Conservation (phyloP, 768 basidiomycete species). For the Termitomyces sp. region DNA sequence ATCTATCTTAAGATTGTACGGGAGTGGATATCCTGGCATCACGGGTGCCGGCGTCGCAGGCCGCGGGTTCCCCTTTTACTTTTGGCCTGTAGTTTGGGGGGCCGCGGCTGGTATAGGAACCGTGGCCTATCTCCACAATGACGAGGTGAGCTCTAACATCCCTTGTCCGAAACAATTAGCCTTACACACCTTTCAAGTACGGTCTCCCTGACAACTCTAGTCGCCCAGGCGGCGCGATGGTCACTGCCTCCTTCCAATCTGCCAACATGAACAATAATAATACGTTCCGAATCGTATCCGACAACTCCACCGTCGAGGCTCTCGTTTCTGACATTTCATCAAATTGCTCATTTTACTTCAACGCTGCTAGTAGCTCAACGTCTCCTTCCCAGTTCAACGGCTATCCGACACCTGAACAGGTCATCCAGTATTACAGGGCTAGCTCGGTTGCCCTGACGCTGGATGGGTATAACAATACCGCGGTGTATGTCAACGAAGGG, state of each 20-base stretch:
- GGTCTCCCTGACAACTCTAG: constrained; percentile 33
- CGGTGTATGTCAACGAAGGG: constrained; percentile 27
- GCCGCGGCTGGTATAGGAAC: constrained; percentile 17
- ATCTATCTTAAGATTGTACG: constrained; percentile 37
- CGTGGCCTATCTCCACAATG: constrained; percentile 18
- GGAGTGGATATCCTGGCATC: constrained; percentile 58
- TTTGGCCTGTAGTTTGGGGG: constrained; percentile 59
- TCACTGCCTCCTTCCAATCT: constrained; percentile 30
- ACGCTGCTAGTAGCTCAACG: not conserved
- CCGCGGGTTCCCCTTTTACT: constrained; percentile 56
- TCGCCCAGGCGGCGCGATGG: constrained; percentile 38
- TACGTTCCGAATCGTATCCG: constrained; percentile 36
- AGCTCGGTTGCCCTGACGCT: constrained; percentile 55
- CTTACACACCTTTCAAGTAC: constrained; percentile 26
- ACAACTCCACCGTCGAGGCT: constrained; percentile 34
- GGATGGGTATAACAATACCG: constrained; percentile 62
- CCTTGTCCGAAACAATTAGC: not conserved
- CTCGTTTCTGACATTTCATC: constrained; percentile 24
- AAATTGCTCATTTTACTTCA: constrained; percentile 26
- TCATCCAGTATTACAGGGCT: constrained; percentile 62
- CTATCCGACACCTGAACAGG: constrained; percentile 14
- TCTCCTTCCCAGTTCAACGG: constrained; percentile 1
- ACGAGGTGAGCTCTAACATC: not conserved
- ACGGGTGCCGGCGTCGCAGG: constrained; percentile 38
- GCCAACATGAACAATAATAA: constrained; percentile 15